phyloP scores from a whole-genome alignment of 257 asterid genomes.

The Eucommia ulmoides region DNA sequence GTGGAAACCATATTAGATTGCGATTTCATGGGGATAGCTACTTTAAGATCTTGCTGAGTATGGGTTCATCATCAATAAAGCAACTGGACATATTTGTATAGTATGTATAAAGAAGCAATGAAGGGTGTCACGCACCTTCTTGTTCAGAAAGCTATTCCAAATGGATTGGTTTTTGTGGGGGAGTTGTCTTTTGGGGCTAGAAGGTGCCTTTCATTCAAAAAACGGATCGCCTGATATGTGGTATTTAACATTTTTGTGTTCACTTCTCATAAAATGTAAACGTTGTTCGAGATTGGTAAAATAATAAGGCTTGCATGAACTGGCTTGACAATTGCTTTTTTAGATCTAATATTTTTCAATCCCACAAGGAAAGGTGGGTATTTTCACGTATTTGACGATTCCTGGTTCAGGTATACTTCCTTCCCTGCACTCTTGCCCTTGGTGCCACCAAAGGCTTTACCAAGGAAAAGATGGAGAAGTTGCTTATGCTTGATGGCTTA shows the following conservation, averaged over 20 bases:
- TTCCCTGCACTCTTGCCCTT: slow-evolving; percentile 92
- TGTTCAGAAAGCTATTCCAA: slow-evolving; percentile 68
- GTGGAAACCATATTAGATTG: slow-evolving; percentile 83
- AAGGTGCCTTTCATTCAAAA: slow-evolving; percentile 75
- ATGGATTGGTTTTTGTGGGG: slow-evolving; percentile 79
- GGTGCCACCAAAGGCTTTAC: slow-evolving; percentile 84
- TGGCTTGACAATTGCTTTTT: no score
- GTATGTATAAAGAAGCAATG: slow-evolving; percentile 76
- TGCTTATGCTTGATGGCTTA: slow-evolving; percentile 69
- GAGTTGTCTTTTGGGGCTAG: slow-evolving; percentile 75
- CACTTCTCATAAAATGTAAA: slow-evolving; percentile 2
- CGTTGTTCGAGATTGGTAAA: no score
- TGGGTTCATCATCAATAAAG: slow-evolving; percentile 77
- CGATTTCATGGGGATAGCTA: slow-evolving; percentile 98
- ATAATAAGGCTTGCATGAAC: no score
- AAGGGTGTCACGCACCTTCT: slow-evolving; percentile 84
- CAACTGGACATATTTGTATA: slow-evolving; percentile 59
- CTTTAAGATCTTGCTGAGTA: slow-evolving; percentile 80
- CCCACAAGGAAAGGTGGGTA: no score
- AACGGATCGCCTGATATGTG: slow-evolving; percentile 93
- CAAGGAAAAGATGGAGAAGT: slow-evolving; percentile 66
- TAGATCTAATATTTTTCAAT: no score
- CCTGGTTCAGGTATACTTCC: slow-evolving; percentile 70
- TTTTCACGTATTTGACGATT: no score
- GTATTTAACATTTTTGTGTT: slow-evolving; percentile 5